Evolutionary conservation across 768 basidiomycete species (phyloP), one percentile per base, ranked within the genome.

Genomic region (Termitomyces eurrhizus): DNA sequence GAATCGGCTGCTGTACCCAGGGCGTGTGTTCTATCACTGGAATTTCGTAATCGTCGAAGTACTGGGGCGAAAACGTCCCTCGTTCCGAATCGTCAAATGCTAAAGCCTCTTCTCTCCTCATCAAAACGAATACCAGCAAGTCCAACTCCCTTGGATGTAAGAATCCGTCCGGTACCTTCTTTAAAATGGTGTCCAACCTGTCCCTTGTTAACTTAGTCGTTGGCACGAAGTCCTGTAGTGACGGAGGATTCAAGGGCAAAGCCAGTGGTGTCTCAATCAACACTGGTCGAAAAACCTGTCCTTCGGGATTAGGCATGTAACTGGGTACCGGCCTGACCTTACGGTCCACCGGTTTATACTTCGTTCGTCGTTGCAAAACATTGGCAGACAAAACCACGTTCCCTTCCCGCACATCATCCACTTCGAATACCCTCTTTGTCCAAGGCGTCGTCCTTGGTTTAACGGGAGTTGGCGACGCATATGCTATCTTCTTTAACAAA

Each of bases 21-120:
- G 29, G 29, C 29, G 29, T 29, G 4, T 29, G 29, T 4, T 29
- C 29, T 58, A 75, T 75, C 5, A 66, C 59, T 0, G 70, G 70
- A 21, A 75, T 70, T 21, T 69, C 65, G 37, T 74, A 73, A 60
- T 74, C 72, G 4, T 71, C 70, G 42, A 66, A 76, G 18, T 42
- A 42, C 42, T n/a, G n/a, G 57, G 68, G 75, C 12, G 72, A 64
- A 51, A 76, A 75, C 0, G 58, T 68, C 2, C 76, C 76, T 2
- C 66, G 58, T 52, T 78, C 70, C 18, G 32, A 26, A 39, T 66
- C 56, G 1, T 57, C 29, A 21, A 66, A 68, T 0, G 64, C 71
- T 0, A 70, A 53, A 0, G 67, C 69, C 4, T 8, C 16, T 16
- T 68, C 51, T 26, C 64, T 60, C 0, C 21, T 33, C 11, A 18